These are phyloP conservation scores for Cephaloascus albidus DNA, from an alignment of 805 yeast species.

Conservation along the genomic window DNA sequence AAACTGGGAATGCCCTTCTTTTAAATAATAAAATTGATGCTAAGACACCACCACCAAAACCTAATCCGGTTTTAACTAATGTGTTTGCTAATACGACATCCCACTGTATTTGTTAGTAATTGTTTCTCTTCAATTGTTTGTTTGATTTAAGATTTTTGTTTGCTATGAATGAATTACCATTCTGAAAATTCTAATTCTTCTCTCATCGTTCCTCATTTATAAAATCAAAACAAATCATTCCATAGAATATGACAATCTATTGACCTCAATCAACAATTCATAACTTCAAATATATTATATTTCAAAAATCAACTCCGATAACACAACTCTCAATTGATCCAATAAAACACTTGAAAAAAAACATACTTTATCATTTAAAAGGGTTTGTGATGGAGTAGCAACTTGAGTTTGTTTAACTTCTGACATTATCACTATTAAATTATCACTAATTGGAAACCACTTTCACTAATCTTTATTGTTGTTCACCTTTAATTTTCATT, in stretches of 20 bases:
- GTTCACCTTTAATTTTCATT: too few species aligned
- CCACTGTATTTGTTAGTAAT: slow-evolving; percentile 42
- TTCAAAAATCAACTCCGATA: not conserved
- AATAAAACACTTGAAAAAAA: too few species aligned
- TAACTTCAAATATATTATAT: too few species aligned
- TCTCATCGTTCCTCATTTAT: not conserved
- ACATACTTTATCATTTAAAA: slow-evolving; percentile 48
- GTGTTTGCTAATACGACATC: slow-evolving; percentile 93
- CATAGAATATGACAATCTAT: too few species aligned
- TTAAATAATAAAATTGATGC: slow-evolving; percentile 84
- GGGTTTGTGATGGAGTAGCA: slow-evolving; percentile 41
- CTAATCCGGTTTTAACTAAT: slow-evolving; percentile 89
- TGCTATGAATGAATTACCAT: too few species aligned
- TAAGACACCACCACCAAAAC: slow-evolving; percentile 93
- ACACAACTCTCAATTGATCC: too few species aligned
- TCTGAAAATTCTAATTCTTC: not conserved
- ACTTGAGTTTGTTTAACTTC: slow-evolving; percentile 10
- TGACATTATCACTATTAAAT: slow-evolving; percentile 9
- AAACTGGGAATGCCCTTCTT: slow-evolving; percentile 95
- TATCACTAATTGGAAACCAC: too few species aligned
- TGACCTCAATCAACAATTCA: too few species aligned
- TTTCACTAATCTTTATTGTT: too few species aligned
- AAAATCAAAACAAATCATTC: not conserved
- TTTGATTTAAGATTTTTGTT: not conserved
- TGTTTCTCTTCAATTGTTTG: slow-evolving; percentile 6